A percentile compares a stretch with the other conserved stretches of the same genome.
phyloP scores from a whole-genome alignment of 106 monocot genomes.

The Dendrobium officinale region DNA sequence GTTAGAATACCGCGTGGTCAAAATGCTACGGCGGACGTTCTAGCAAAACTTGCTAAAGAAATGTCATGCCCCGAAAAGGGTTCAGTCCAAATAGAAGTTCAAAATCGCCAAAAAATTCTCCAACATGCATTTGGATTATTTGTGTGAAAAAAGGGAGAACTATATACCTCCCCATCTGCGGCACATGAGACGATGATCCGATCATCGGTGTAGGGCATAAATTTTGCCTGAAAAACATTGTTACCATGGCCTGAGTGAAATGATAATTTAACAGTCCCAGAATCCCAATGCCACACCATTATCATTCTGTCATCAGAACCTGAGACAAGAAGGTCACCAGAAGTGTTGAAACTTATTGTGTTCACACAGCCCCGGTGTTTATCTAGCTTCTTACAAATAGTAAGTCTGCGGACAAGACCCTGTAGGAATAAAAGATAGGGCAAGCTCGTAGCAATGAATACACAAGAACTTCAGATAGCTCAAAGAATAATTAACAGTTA shows the following conservation, averaged over 20 bases:
- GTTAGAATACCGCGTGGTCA: no score
- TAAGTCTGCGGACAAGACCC: conserved; percentile 55
- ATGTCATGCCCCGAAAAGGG: no score
- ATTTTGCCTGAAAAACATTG: conserved; percentile 70
- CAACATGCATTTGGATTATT: neutral
- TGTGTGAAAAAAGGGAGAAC: neutral
- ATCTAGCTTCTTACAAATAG: conserved; percentile 49
- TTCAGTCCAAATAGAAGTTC: no score
- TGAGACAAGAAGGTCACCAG: conserved; percentile 67
- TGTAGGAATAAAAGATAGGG: conserved; percentile 15
- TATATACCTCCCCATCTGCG: conserved; percentile 74
- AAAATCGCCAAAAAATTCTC: no score
- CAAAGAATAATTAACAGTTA: neutral
- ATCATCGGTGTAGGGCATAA: conserved; percentile 69
- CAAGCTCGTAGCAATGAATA: neutral
- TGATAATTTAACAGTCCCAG: conserved; percentile 25
- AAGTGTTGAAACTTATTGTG: conserved; percentile 61
- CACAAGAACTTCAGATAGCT: neutral
- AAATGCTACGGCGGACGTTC: no score
- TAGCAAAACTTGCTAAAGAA: no score
- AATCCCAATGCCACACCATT: conserved; percentile 81
- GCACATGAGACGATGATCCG: conserved; percentile 62
- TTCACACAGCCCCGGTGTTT: conserved; percentile 89
- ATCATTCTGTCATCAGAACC: conserved; percentile 81
- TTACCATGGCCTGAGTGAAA: conserved; percentile 72